Percentiles rank a stretch among this genome's conserved stretches.
Evolutionary conservation across 1,284 basidiomycete genomes (phyloP).

Genomic region (Puccinia hordei): DNA sequence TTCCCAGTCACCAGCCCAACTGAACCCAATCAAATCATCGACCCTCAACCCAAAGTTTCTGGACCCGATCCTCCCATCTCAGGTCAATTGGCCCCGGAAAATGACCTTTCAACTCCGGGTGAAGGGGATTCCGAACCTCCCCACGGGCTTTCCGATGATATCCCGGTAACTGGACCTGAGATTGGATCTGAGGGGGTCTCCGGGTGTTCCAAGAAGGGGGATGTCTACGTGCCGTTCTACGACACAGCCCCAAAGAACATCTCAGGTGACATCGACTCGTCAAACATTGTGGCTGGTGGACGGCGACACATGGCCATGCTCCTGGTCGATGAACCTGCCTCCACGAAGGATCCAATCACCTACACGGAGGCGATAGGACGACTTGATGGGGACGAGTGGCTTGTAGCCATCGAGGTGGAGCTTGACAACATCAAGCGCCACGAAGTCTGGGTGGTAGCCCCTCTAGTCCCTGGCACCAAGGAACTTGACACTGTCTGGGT

Average conservation of each 20-base stretch:
- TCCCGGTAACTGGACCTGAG: too few relatives aligned
- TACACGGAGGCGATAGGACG: background rate
- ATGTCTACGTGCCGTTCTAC: background rate
- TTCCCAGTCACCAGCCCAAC: too few relatives aligned
- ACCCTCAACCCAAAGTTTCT: too few relatives aligned
- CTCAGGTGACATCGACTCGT: background rate
- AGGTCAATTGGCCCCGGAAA: too few relatives aligned
- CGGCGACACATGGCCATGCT: background rate
- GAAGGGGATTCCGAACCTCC: background rate
- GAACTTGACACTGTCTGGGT: constrained; percentile 13
- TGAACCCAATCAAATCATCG: too few relatives aligned
- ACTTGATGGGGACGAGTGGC: background rate
- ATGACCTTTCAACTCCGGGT: background rate
- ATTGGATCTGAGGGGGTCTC: too few relatives aligned
- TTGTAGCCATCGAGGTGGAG: constrained; percentile 5
- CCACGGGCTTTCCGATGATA: too few relatives aligned
- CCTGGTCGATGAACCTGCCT: background rate
- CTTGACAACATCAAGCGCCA: constrained; percentile 2
- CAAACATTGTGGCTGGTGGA: background rate
- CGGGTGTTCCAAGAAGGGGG: background rate
- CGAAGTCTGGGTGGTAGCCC: background rate
- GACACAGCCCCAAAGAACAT: background rate
- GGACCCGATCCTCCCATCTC: too few relatives aligned
- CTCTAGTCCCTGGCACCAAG: background rate
- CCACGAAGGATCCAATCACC: constrained; percentile 9